A percentile compares a stretch with the other conserved stretches of the same genome.
Evolutionary conservation across 2,329 filamentous ascomycete genomes (phyloP).

Genomic region (Nectriaceae sp.): DNA sequence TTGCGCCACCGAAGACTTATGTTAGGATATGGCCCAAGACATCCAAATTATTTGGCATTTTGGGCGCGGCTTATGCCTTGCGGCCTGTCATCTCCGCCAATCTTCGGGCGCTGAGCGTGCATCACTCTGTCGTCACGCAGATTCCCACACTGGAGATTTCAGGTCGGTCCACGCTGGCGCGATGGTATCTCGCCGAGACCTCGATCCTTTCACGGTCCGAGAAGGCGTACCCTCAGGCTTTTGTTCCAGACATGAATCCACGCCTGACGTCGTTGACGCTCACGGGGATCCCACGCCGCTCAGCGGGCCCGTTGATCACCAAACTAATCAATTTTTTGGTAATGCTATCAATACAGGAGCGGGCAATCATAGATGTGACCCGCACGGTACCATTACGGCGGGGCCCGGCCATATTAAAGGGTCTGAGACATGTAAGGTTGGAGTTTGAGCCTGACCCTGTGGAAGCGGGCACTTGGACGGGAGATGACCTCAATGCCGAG

Average conservation of each 20-base stretch:
- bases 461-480: constrained; percentile 36
- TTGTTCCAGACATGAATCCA: constrained; percentile 58
- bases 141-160: constrained; percentile 47
- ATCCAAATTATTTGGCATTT: constrained; percentile 42
- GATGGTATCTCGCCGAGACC: constrained; percentile 47
- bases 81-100: constrained; percentile 56
- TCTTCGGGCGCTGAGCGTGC: constrained; percentile 53
- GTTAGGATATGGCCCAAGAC: constrained; percentile 28
- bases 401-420: constrained; percentile 46
- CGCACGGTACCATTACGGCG: constrained; percentile 31
- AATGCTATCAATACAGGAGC: constrained; percentile 51
- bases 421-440: constrained; percentile 55
- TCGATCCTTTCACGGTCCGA: constrained; percentile 44
- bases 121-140: constrained; percentile 62
- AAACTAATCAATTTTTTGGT: constrained; percentile 50
- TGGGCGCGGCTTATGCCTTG: constrained; percentile 49
- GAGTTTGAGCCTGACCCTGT: constrained; percentile 53
- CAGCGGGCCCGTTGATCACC: constrained; percentile 50
- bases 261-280: constrained; percentile 55
- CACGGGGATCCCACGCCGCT: constrained; percentile 55
- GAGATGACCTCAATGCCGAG: constrained; percentile 42
- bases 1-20: constrained; percentile 22
- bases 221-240: constrained; percentile 48
- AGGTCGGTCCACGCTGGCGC: constrained; percentile 37
- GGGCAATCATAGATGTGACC: constrained; percentile 38